Evolutionary conservation across 306 rosid species (phyloP).

Genomic region (Castanospermum australe): DNA sequence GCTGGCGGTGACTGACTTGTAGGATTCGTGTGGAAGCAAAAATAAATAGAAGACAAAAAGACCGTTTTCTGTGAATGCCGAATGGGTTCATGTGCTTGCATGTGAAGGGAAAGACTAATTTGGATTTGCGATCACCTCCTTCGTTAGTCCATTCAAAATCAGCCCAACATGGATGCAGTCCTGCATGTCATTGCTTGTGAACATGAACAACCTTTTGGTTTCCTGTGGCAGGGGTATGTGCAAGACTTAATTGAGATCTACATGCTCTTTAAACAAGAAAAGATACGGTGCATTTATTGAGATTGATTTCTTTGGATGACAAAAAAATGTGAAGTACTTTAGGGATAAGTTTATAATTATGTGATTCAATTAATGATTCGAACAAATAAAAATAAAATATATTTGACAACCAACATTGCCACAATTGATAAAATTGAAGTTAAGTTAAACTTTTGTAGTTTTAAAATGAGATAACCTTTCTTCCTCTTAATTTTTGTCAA

Average conservation of each 20-base stretch:
- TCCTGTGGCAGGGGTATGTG: too few relatives aligned
- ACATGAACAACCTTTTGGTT: background rate
- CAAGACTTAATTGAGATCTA: background rate
- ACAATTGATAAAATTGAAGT: too few relatives aligned
- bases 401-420: too few relatives aligned
- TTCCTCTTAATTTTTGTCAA: too few relatives aligned
- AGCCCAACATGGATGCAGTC: conserved; percentile 11
- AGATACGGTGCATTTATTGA: conserved; percentile 29
- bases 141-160: conserved; percentile 23
- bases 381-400: too few relatives aligned
- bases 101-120: conserved; percentile 41
- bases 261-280: conserved; percentile 6
- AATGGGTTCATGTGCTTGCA: conserved; percentile 48
- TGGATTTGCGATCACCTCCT: background rate
- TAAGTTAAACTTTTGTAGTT: too few relatives aligned
- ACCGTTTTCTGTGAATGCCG: background rate
- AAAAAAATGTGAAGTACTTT: too few relatives aligned
- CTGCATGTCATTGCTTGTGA: conserved; percentile 11
- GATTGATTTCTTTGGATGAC: background rate
- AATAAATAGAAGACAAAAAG: background rate
- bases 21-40: background rate
- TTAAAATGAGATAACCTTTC: too few relatives aligned
- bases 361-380: background rate
- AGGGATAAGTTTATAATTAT: background rate
- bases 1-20: background rate